Evolutionary conservation across 805 yeast species (phyloP), one percentile per base, ranked within the genome.

Genomic region (Geotrichum ghanense): DNA sequence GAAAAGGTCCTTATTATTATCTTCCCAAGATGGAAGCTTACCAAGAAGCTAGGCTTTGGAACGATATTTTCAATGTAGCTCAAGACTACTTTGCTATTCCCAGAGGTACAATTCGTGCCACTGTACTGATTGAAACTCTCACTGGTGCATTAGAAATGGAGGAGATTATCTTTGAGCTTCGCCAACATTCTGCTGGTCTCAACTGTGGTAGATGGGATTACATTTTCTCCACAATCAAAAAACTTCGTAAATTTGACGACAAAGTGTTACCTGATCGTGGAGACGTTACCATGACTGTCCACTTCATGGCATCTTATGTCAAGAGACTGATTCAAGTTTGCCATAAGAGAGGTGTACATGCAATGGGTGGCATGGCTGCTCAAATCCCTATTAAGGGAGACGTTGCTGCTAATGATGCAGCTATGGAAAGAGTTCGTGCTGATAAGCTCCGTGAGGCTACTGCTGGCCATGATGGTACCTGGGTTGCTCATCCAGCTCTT

Each of bases 201-300:
- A 80, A 79, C 70, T 79, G 85, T 62, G 85, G 85, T 52, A 69
- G 84, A 56, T 79, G 85, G 85, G 85, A 80, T 61, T 79, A 79
- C 68, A 78, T 79, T 54, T 80, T 79, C 70, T 73, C 79, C 42
- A 77, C 74, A 61, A 79, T 78, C 65, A 80, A 80, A 64, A 73
- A 76, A 35, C 71, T 80, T 60, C 70, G 83, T 58, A 71, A 72
- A 57, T 77, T 76, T 61, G 69, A 75, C 39, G 73, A 71, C 51
- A 78, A 74, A 53, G 65, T 79, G 51, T 71, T 79, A 51, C 85
- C 86, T n/a, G 84, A 79, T 65, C 71, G 85, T 56, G 69, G 75
- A 25, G 81, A 77, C 58, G 82, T 80, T 45, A 76, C 80, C 42
- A 79, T 79, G 83, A 63, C 62, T 50, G 77, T 78, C n/a, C 83